Evolutionary conservation across 2,329 filamentous ascomycete genomes (phyloP), one percentile per base, ranked within the genome.

Genomic region (Fusarium armeniacum): DNA sequence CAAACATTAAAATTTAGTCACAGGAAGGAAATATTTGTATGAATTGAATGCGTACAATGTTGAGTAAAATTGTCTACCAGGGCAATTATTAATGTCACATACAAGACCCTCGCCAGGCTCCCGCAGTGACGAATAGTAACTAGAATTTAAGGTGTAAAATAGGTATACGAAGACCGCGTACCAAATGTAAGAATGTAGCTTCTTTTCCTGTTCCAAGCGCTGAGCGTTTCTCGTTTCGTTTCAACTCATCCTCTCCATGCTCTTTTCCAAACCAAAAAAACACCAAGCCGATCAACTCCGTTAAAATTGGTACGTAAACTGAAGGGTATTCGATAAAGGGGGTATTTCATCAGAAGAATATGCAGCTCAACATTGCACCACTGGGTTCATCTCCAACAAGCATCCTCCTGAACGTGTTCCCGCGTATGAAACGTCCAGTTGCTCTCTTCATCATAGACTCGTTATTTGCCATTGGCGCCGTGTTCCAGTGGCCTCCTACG

Each of bases 51-150:
- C 68, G 69, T 76, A 71, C 75, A 77, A 78, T 75, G 71, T 74
- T 65, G 70, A 76, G 71, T 76, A 76, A 73, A 74, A 76, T 75
- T 77, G 75, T 75, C 73, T 76, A 76, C 73, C 69, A 72, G 75
- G 70, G 72, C 77, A 76, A 77, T 75, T 76, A 78, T 70, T 73
- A 74, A 58, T 54, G 66, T 55, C 53, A 62, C 67, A 56, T 71
- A 71, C 64, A 58, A 69, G 55, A 52, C 60, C 58, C 62, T 76
- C 56, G 52, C 69, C 59, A 50, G 61, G 68, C 68, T 68, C 61
- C 46, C 62, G 62, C 70, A 55, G 57, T 55, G 55, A 70, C 59
- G 69, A 77, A 77, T 70, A 69, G 63, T 62, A 76, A 72, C 65
- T 74, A 76, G 70, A 61, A 68, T 68, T 63, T 70, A 74, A 65